phyloP scores from a whole-genome alignment of 2,329 filamentous ascomycete species.

The Xylaria sp. region DNA sequence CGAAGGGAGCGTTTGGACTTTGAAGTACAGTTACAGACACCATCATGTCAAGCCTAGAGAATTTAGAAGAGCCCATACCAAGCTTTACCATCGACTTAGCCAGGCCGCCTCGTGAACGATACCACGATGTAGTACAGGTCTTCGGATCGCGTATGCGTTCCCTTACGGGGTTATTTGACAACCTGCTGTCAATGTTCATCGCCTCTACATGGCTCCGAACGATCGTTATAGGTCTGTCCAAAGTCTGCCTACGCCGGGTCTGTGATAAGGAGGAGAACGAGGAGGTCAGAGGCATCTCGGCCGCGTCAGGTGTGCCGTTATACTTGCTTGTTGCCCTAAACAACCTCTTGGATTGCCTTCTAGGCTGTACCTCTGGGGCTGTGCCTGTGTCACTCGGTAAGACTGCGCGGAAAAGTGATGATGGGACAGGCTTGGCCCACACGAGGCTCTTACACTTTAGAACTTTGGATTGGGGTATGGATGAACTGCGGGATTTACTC shows the following conservation, averaged over 20 bases:
- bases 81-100: conserved; percentile 61
- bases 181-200: conserved; percentile 53
- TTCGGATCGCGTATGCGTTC: conserved; percentile 56
- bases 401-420: conserved; percentile 52
- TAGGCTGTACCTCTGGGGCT: conserved; percentile 70
- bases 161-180: conserved; percentile 61
- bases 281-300: conserved; percentile 68
- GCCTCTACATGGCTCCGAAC: conserved; percentile 38
- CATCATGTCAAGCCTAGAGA: conserved; percentile 26
- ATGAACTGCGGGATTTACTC: conserved; percentile 58
- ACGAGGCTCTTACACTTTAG: conserved; percentile 63
- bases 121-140: conserved; percentile 57
- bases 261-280: conserved; percentile 66
- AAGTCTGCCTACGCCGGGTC: conserved; percentile 56
- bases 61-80: conserved; percentile 31
- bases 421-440: conserved; percentile 38
- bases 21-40: neutral
- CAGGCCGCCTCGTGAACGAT: conserved; percentile 61
- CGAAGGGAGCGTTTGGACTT: neutral
- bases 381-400: conserved; percentile 41
- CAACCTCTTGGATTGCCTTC: conserved; percentile 68
- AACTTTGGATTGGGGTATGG: conserved; percentile 66
- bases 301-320: conserved; percentile 61
- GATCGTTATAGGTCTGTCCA: conserved; percentile 46
- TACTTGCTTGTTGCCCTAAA: conserved; percentile 71